Base-by-base conservation (phyloP, 441 rosid species). In the Flueggea neowawraea region DNA sequence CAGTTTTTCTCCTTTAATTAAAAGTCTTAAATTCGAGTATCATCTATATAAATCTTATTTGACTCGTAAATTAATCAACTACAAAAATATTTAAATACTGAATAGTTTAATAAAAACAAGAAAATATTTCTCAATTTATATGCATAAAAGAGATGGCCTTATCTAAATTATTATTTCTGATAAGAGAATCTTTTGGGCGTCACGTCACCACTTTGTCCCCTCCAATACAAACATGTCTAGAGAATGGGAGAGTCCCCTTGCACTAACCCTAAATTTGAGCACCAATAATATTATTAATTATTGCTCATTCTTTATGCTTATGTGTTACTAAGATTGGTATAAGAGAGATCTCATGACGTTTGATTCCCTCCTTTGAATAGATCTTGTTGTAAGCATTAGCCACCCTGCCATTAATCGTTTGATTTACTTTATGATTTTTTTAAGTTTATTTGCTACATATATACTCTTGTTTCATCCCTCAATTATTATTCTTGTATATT, bases 101-200 rank as follows among this genome's bases (percentile, higher is more conserved):
- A n/a, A n/a, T n/a, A n/a, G n/a, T n/a, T n/a, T n/a, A n/a, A n/a
- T n/a, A n/a, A n/a, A n/a, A n/a, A n/a, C n/a, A n/a, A 22, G 28
- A 2, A 2, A 22, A 2, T 1, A 22, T 22, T 22, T 22, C 28
- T 22, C 28, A 22, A 2, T 22, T 22, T 22, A 22, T 22, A 2
- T 2, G 28, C 4, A 16, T 51, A 7, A 51, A 6, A 31, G 17
- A 55, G 11, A 15, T 17, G 4, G 13, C 48, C 74, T 77, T 70
- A 71, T 60, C 74, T 31, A 2, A 16, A 11, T 1, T 12, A 12
- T 3, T 31, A 54, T 47, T 45, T 22, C 51, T 16, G 43, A 63
- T 31, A 60, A 58, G 55, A 60, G 84, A 75, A 79, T 82, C 84
- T 82, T 68, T 66, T 22, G 79, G 55, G 54, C 36, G 67, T 73